Evolutionary conservation across 805 yeast species (phyloP), one percentile per base, ranked within the genome.

Genomic region (Suhomyces vadensis): DNA sequence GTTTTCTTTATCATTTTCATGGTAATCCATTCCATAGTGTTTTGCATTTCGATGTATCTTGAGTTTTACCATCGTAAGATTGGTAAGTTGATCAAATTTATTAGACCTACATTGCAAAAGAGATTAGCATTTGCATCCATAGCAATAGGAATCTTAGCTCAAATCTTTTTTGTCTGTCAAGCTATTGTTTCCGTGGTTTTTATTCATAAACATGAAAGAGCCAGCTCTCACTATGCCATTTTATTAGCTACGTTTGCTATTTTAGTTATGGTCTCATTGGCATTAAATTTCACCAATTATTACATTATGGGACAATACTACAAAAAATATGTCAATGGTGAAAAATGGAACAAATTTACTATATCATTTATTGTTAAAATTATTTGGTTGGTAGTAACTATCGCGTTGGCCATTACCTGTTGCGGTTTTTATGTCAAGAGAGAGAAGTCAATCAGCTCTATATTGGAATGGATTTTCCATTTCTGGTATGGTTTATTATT

Each of bases 291-390:
- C 43, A 51, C 55, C 43, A 60, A 60, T 39, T 60, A 60, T 41
- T 60, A 58, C 46, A 58, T 60, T 41, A 58, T 60, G 64, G 64
- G 64, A 16, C 61, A 57, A 41, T 60, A 58, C 46, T 58, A 57
- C 46, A 48, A 48, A n/a, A 55, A 56, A 40, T 60, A 57, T 39
- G 64, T 58, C 33, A 60, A 60, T 37, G 62, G 64, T 3, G 62
- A 58, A 31, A 52, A 47, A 39, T 60, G 63, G 62, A 60, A 60
- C 48, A 60, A 60, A 39, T 60, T 60, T 49, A 60, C 60, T 38
- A 57, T 56, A 41, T 57, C 62, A 5, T 60, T 60, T 42, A 48
- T 57, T 37, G 17, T 60, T 24, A 60, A 60, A 39, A 53, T 57
- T 31, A 39, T 41, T 36, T 60, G 64, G 64, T 54, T 58, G 47